Base-by-base conservation (phyloP, 2,329 filamentous ascomycete species). In the Pyrenochaeta sp. region DNA sequence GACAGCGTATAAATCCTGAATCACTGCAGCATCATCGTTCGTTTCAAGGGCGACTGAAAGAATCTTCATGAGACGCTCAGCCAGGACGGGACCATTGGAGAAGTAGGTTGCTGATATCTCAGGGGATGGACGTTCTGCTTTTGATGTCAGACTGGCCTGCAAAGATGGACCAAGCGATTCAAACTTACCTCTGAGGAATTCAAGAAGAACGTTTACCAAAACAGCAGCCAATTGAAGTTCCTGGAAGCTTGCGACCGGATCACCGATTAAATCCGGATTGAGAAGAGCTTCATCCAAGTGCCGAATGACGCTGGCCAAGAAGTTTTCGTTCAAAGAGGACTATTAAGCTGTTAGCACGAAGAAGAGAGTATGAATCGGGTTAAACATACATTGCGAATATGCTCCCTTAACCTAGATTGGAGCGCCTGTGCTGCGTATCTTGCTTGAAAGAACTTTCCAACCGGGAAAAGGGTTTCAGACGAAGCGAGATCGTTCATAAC, bases 81-180 rank as follows among this genome's bases (percentile, higher is more conserved):
- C 64, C 7, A 72, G 55, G 1, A 29, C 37, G 10, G 36, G 3
- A n/a, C 58, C 58, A 32, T 72, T 42, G 6, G 63, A 59, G 26
- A 72, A 72, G 35, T 71, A 72, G 2, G 48, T 41, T 2, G 56
- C 50, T 8, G 68, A 72, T 4, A 58, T 44, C 17, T 69, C 62
- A 15, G 55, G 49, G 4, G 54, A 49, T 27, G 68, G 67, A 8
- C 68, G 64, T 47, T 72, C 69, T 71, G 38, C 47, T 61, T 54
- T 20, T 42, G 11, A 54, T 69, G 51, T 68, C 59, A 40, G 27
- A 26, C 57, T 49, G 47, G 24, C 44, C 20, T 35, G 19, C 35
- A n/a, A 3, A 28, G 11, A 31, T 15, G 23, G 35, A 32, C 6
- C 35, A 10, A 32, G 30, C 29, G 14, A 13, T 23, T 13, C 28